phyloP scores from a whole-genome alignment of 192 early-diverging fungal species.

The Rhizophagus prolifer region DNA sequence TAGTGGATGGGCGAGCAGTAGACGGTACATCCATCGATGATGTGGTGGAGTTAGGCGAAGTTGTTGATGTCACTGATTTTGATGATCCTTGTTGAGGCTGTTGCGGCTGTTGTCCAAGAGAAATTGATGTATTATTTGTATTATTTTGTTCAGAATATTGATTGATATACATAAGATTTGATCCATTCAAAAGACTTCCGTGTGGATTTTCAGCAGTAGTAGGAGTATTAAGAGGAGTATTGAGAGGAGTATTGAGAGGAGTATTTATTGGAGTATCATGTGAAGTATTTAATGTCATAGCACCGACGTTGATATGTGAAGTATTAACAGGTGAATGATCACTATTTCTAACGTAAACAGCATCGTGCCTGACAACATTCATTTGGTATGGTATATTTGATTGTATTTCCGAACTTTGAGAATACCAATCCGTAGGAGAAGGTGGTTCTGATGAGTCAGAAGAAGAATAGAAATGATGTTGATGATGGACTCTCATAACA shows the following conservation, averaged over 20 bases:
- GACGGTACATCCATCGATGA: not conserved
- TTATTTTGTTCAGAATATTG: constrained; percentile 17
- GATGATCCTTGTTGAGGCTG: not conserved
- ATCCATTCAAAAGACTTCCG: constrained; percentile 7
- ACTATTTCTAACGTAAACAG: constrained; percentile 24
- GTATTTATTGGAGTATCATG: not conserved
- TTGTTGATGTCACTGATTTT: not conserved
- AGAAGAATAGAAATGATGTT: not conserved
- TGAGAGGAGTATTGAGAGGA: not conserved
- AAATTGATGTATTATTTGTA: not conserved
- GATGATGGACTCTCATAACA: not conserved
- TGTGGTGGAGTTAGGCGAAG: not conserved
- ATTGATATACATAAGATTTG: not conserved
- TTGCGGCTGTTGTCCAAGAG: not conserved
- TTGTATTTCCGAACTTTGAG: not conserved
- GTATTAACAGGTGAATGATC: not conserved
- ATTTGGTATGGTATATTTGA: constrained; percentile 4
- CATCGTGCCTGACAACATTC: not conserved
- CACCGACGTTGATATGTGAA: not conserved
- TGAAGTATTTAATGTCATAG: not conserved
- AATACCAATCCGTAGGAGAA: constrained; percentile 9
- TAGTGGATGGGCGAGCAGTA: not conserved
- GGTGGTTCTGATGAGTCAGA: constrained; percentile 14
- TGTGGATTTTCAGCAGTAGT: constrained; percentile 1
- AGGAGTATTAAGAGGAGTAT: constrained; percentile 15